Evolutionary conservation across 805 yeast genomes (phyloP).

Genomic region (Candida nemodendra): DNA sequence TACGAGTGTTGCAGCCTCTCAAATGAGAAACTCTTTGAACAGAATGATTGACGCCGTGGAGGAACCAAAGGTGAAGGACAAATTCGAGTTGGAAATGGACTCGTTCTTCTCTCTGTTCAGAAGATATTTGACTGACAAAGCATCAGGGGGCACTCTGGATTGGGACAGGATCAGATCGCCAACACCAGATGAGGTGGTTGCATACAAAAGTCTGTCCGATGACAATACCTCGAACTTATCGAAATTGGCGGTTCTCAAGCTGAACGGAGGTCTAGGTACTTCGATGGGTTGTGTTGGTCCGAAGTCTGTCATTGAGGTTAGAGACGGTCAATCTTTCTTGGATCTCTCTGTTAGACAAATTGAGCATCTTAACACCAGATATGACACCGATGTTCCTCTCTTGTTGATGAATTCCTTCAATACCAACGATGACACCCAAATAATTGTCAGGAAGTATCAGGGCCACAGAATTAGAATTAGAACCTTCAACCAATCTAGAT

Average conservation of each 20-base stretch:
- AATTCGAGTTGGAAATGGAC: constrained; percentile 91
- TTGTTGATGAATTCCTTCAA: constrained; percentile 98
- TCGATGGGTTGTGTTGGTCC: constrained; percentile 99
- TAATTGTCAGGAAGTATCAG: constrained; percentile 92
- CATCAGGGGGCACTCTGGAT: constrained; percentile 76
- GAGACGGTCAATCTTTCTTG: constrained; percentile 96
- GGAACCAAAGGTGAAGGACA: constrained; percentile 45
- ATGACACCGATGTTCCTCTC: constrained; percentile 91
- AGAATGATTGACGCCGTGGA: constrained; percentile 79
- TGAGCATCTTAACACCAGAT: constrained; percentile 86
- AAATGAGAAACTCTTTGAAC: constrained; percentile 95
- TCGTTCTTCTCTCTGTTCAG: constrained; percentile 90
- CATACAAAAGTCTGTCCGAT: constrained; percentile 55
- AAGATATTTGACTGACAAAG: constrained; percentile 87
- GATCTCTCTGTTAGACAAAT: constrained; percentile 96
- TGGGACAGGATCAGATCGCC: constrained; percentile 98
- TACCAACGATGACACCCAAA: constrained; percentile 93
- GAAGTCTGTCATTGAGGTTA: constrained; percentile 94
- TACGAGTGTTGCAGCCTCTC: constrained; percentile 93
- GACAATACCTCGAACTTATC: constrained; percentile 48
- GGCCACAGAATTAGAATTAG: constrained; percentile 93
- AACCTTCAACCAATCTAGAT: constrained; percentile 97
- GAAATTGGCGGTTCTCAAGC: constrained; percentile 91
- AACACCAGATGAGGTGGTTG: constrained; percentile 81
- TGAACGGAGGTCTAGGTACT: constrained; percentile 98